Evolutionary conservation across 495 filamentous ascomycete species (phyloP).

Genomic region (Elasticomyces elasticus): DNA sequence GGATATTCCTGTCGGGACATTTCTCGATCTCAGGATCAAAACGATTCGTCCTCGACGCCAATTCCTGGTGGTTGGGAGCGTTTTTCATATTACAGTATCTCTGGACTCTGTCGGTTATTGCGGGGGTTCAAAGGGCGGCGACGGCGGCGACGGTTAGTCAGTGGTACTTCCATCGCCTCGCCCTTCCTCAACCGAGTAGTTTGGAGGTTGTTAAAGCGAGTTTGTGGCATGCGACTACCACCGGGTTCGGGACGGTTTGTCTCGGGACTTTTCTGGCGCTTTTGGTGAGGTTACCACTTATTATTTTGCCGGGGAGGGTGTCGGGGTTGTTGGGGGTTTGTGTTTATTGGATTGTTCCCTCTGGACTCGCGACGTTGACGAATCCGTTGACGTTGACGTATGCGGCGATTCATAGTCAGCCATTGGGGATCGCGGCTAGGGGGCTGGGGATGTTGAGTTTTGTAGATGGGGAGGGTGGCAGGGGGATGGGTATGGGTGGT

Average conservation of each 20-base stretch:
- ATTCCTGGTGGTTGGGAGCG: constrained; percentile 81
- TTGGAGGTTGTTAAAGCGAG: constrained; percentile 74
- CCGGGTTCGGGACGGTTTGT: constrained; percentile 88
- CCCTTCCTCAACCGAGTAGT: constrained; percentile 63
- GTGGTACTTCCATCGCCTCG: constrained; percentile 96
- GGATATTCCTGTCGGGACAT: constrained; percentile 82
- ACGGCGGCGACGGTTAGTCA: constrained; percentile 93
- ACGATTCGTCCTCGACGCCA: constrained; percentile 65
- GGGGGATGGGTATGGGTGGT: too few relatives aligned
- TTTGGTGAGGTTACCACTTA: constrained; percentile 71
- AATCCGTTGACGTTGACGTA: constrained; percentile 89
- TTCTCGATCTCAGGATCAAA: constrained; percentile 43
- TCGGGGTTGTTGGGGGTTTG: constrained; percentile 51
- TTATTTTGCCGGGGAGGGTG: constrained; percentile 68
- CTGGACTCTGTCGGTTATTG: constrained; percentile 81
- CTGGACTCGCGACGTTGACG: constrained; percentile 71
- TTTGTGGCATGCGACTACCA: constrained; percentile 64
- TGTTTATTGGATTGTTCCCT: constrained; percentile 70
- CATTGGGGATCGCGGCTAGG: constrained; percentile 61
- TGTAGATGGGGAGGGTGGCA: too few relatives aligned
- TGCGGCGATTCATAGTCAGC: constrained; percentile 83
- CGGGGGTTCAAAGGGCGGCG: constrained; percentile 77
- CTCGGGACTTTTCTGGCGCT: constrained; percentile 71
- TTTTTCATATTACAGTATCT: constrained; percentile 91
- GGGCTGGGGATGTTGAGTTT: constrained; percentile 70